These are phyloP conservation scores for Eucalyptus sp. DNA, from an alignment of 345 rosid species.

Conservation along the genomic window DNA sequence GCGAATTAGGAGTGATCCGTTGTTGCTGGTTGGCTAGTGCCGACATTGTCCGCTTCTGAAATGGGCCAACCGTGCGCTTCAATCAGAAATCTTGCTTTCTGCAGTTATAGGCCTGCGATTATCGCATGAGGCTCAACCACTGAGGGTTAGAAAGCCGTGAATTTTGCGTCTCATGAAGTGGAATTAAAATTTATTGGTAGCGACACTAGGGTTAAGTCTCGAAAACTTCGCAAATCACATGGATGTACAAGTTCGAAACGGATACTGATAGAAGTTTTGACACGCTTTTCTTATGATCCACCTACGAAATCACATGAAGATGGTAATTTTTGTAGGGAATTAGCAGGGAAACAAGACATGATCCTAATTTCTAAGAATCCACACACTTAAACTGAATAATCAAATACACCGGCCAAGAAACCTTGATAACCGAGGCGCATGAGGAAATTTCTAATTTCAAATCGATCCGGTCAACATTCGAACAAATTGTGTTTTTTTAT, in stretches of 20 bases:
- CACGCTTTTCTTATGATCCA: neutral
- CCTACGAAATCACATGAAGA: neutral
- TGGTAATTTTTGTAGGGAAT: neutral
- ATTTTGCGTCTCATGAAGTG: neutral
- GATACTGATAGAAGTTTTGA: rapidly evolving
- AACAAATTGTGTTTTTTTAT: neutral
- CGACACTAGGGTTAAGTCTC: neutral
- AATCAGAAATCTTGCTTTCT: no score
- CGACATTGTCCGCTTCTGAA: neutral
- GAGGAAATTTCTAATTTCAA: neutral
- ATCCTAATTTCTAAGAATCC: neutral
- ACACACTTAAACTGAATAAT: neutral
- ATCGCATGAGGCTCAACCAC: neutral
- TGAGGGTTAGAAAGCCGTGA: neutral
- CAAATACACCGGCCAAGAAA: neutral
- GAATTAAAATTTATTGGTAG: neutral
- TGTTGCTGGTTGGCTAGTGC: rapidly evolving
- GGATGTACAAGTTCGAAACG: neutral
- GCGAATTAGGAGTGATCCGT: neutral
- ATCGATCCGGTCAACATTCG: neutral
- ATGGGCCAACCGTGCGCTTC: no score
- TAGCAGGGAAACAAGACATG: neutral
- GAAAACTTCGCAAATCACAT: neutral
- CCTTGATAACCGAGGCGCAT: neutral
- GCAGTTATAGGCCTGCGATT: neutral